phyloP scores from a whole-genome alignment of 768 basidiomycete genomes.

The Suillus alpinus region DNA sequence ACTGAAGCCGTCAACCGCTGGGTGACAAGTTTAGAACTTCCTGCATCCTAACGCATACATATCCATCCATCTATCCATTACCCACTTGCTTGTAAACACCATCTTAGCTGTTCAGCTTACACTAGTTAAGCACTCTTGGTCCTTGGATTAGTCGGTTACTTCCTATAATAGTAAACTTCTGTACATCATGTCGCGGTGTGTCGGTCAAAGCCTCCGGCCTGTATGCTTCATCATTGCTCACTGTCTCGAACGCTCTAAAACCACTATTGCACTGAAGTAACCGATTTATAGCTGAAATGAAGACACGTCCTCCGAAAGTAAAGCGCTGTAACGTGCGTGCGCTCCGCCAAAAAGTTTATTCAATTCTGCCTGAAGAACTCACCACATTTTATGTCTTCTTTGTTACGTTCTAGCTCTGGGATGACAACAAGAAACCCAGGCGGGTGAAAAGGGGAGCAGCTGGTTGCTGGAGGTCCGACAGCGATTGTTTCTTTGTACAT shows the following conservation, averaged over 20 bases:
- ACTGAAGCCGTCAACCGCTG: neutral
- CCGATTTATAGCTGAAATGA: neutral
- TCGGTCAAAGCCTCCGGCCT: neutral
- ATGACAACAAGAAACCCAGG: conserved; percentile 26
- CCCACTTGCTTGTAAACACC: neutral
- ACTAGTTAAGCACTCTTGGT: neutral
- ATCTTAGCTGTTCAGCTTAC: neutral
- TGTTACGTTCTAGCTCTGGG: conserved; percentile 19
- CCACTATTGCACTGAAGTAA: neutral
- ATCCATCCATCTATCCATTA: neutral
- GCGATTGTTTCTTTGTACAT: conserved; percentile 27
- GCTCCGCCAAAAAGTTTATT: neutral
- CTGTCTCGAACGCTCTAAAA: neutral
- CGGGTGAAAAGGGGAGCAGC: conserved; percentile 15
- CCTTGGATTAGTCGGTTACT: neutral
- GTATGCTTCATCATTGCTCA: neutral
- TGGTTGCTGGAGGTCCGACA: conserved; percentile 22
- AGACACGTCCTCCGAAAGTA: conserved; percentile 13
- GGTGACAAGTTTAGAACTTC: neutral
- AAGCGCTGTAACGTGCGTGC: conserved; percentile 30
- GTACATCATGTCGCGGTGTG: neutral
- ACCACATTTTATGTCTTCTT: neutral
- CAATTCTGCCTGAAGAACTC: neutral
- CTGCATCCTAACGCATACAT: neutral
- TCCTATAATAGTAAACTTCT: conserved; percentile 1